Evolutionary conservation across 192 early-diverging fungal species (phyloP).

Genomic region (Phlyctochytrium bullatum): DNA sequence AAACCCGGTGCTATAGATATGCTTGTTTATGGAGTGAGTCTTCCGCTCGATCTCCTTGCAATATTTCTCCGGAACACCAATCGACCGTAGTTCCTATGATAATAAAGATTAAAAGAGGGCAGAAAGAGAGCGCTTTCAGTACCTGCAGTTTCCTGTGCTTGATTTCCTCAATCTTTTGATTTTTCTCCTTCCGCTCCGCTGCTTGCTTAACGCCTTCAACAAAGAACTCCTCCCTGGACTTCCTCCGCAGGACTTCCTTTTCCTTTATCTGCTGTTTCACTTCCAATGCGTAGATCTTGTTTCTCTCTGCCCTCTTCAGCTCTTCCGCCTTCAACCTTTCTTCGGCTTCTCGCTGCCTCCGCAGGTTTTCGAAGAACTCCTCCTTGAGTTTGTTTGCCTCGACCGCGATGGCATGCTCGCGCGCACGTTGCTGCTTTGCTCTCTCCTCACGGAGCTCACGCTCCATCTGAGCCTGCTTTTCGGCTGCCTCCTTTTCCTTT

Average conservation of each 20-base stretch:
- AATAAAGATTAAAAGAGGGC: not conserved
- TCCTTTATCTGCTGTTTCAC: conserved; percentile 55
- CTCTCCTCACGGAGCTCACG: conserved; percentile 42
- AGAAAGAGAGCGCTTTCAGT: conserved; percentile 11
- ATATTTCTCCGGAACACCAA: conserved; percentile 59
- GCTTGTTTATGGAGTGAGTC: conserved; percentile 30
- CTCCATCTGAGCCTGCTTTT: conserved; percentile 39
- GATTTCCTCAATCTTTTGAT: conserved; percentile 52
- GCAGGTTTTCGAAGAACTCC: conserved; percentile 53
- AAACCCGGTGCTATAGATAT: conserved; percentile 25
- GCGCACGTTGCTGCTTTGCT: conserved; percentile 46
- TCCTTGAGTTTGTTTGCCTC: conserved; percentile 55
- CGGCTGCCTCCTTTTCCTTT: conserved; percentile 49
- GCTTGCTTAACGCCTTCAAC: conserved; percentile 52
- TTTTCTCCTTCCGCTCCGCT: conserved; percentile 51
- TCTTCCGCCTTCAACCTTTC: conserved; percentile 42
- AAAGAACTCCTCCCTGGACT: conserved; percentile 57
- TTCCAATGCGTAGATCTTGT: conserved; percentile 48
- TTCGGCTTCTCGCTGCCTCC: conserved; percentile 48
- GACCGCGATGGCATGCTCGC: conserved; percentile 56
- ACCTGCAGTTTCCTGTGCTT: conserved; percentile 54
- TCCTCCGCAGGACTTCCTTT: conserved; percentile 41
- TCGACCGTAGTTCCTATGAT: conserved; percentile 42
- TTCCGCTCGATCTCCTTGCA: conserved; percentile 56
- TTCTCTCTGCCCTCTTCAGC: conserved; percentile 33